These are phyloP conservation scores for Cryphonectria radicalis DNA, from an alignment of 2,329 filamentous ascomycete species.

Conservation along the genomic window DNA sequence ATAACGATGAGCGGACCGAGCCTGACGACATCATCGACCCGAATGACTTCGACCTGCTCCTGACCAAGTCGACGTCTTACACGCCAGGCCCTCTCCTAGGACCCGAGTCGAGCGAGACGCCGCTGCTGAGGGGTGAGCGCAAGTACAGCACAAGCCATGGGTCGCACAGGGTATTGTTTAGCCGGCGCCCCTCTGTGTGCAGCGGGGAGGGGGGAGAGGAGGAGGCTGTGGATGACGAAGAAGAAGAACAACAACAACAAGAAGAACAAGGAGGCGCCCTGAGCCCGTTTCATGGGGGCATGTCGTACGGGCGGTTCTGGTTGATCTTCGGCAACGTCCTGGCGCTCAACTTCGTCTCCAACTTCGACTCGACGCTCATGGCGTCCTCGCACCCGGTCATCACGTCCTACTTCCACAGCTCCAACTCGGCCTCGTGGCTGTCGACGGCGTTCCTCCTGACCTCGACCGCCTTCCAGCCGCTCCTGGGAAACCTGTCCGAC, in stretches of 20 bases:
- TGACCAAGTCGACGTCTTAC: conserved; percentile 46
- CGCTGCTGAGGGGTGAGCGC: conserved; percentile 44
- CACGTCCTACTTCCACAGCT: conserved; percentile 77
- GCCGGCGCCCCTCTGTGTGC: conserved; percentile 17
- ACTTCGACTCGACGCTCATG: conserved; percentile 82
- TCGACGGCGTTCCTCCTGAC: conserved; percentile 80
- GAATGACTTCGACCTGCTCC: conserved; percentile 42
- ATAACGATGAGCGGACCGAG: conserved; percentile 17
- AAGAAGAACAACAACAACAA: neutral
- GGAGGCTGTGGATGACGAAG: conserved; percentile 19
- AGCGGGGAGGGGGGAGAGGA: neutral
- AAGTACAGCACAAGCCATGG: conserved; percentile 34
- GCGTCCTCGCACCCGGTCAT: conserved; percentile 78
- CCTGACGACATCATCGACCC: conserved; percentile 35
- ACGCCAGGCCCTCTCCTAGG: conserved; percentile 45
- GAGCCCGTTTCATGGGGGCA: conserved; percentile 48
- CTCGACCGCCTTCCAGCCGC: conserved; percentile 74
- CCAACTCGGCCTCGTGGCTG: conserved; percentile 81
- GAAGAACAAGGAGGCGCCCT: neutral
- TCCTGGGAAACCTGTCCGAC: conserved; percentile 76
- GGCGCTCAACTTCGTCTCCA: conserved; percentile 60
- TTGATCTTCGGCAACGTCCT: conserved; percentile 64
- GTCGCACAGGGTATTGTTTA: conserved; percentile 12
- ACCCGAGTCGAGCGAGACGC: conserved; percentile 46
- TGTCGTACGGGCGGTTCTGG: conserved; percentile 60